Evolutionary conservation across 148 eudicot genomes (phyloP), one percentile per base, ranked within the genome.

Genomic region (Salicornia ramosissima): DNA sequence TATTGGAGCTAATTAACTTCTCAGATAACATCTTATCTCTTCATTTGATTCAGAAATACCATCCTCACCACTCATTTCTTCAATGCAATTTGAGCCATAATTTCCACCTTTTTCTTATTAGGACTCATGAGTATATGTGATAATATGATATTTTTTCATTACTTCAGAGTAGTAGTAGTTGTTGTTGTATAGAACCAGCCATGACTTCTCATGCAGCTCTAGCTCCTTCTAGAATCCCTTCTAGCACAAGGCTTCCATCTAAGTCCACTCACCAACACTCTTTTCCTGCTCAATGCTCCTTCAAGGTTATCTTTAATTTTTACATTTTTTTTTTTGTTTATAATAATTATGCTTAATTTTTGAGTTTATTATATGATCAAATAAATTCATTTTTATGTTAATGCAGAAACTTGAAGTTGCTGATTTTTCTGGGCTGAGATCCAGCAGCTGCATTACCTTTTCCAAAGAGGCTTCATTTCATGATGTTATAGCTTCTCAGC

Each of bases 201-300:
- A 80, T 91, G 97, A 91, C 89, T 39, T 77, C 96, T 70, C 85
- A 90, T 75, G 96, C 98, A 81, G 96, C 98, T 79, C 69, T 93
- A 64, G 96, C 98, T 70, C 82, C 95, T 67, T 81, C 98, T 64
- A 87, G 88, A 79, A 78, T 88, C 75, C 90, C 95, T 21, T 71
- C 87, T 15, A 84, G 60, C 78, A 75, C 92, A 5, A 83, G 85
- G 74, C 85, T 87, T 74, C 69, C 87, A 16, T 76, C 90, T 57
- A 90, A 88, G 81, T 70, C 64, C 57, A 53, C 87, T 60, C 81
- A 63, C 6, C 88, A 85, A n/a, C 85, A 85, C 79, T 80, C 88
- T 64, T 88, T 80, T 69, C 88, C 90, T 55, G 47, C 89, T 68
- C 98, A 90, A 79, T 87, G 89, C 85, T 77, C 78, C 74, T 58